Base-by-base conservation (phyloP, 257 asterid species). In the Lycium ferocissimum region DNA sequence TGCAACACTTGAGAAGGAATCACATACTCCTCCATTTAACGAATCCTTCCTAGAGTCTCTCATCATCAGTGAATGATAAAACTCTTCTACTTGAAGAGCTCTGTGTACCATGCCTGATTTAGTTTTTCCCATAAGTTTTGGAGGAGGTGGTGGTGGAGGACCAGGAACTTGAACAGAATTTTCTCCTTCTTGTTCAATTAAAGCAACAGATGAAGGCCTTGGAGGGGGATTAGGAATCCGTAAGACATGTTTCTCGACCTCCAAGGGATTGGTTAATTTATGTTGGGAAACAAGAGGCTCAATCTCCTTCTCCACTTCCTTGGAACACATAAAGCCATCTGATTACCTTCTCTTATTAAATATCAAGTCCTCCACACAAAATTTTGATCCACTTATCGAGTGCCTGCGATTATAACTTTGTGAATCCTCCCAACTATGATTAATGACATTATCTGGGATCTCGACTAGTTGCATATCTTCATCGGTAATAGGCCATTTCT, bases 191-290 rank as follows among this genome's bases (percentile, higher is more conserved):
- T 56, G 84, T 10, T 37, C 86, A 53, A 59, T 82, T 38, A 82
- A 56, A 87, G 90, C 83, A 38, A 88, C 56, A 85, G 84, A 91
- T 10, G 97, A 94, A 83, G 99, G 97, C 86, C 96, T 92, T 1
- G 99, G 99, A 88, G 99, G 99, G 47, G 99, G 97, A 70, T 90
- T 95, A 13, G 99, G 97, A 67, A 95, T 84, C 15, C 99, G 88
- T 79, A 95, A 75, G n/a, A 95, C 94, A 87, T 97, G 88, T 84
- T 89, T 93, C 87, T 94, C 95, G 10, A 94, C 91, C 85, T 91
- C 97, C 73, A 92, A 86, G 35, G 94, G 89, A 89, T 91, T 89
- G 11, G 92, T 87, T 59, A 91, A 76, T 83, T 88, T 90, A 14
- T 89, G 92, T 18, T 88, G 91, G 9, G 98, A 89, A 83, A 90